Percentiles rank a stretch among this genome's conserved stretches.
phyloP scores from a whole-genome alignment of 169 alveolate species.

The Cryptosporidium sp. region DNA sequence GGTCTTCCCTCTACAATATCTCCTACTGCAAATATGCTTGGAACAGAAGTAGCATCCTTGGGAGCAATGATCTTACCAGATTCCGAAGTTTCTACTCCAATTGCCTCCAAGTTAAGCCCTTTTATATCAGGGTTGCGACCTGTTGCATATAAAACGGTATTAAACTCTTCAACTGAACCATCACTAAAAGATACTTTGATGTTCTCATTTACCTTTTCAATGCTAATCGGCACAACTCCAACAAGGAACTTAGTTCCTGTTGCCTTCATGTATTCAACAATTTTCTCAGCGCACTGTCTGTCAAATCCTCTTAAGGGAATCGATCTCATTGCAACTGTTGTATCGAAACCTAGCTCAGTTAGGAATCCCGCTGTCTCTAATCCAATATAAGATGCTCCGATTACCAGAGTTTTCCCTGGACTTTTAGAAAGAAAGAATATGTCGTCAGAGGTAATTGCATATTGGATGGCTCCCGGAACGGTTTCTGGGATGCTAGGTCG shows the following conservation, averaged over 20 bases:
- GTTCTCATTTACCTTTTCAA: slow-evolving; percentile 85
- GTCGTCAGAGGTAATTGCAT: slow-evolving; percentile 96
- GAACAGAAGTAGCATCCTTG: slow-evolving; percentile 91
- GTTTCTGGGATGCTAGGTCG: slow-evolving; percentile 92
- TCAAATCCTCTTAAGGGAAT: slow-evolving; percentile 96
- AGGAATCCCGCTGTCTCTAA: slow-evolving; percentile 98
- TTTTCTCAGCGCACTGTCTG: slow-evolving; percentile 91
- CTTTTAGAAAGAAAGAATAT: slow-evolving; percentile 88
- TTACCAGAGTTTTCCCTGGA: slow-evolving; percentile 95
- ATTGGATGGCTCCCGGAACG: slow-evolving; percentile 92
- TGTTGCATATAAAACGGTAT: slow-evolving; percentile 96
- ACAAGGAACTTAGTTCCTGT: slow-evolving; percentile 90
- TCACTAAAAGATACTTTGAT: slow-evolving; percentile 84
- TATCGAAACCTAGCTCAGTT: slow-evolving; percentile 92
- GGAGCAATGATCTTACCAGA: slow-evolving; percentile 89
- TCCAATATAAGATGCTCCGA: slow-evolving; percentile 98
- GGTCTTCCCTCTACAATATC: slow-evolving; percentile 94
- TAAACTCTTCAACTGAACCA: slow-evolving; percentile 86
- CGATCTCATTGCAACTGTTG: slow-evolving; percentile 90
- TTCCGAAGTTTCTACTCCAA: slow-evolving; percentile 85
- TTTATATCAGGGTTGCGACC: slow-evolving; percentile 95
- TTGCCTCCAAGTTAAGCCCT: slow-evolving; percentile 81
- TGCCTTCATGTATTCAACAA: slow-evolving; percentile 89
- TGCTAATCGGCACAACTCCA: slow-evolving; percentile 88
- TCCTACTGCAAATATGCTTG: slow-evolving; percentile 93